phyloP scores from a whole-genome alignment of 2,329 filamentous ascomycete genomes.

The Hymenoscyphus albidus region DNA sequence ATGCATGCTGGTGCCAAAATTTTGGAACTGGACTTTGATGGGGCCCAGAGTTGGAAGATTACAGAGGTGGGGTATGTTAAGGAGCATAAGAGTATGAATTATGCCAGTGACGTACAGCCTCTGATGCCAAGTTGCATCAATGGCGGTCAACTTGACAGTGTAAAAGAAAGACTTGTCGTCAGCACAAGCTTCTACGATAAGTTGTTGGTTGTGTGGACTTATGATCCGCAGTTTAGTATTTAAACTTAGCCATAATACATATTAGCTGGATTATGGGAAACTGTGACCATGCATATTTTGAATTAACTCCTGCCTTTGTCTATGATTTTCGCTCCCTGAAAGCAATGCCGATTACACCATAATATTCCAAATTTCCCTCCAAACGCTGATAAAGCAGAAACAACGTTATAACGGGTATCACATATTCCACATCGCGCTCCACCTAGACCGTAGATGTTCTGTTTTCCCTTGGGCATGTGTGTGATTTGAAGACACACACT shows the following conservation, averaged over 20 bases:
- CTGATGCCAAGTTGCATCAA: constrained; percentile 45
- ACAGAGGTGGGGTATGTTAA: constrained; percentile 68
- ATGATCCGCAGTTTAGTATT: constrained; percentile 13
- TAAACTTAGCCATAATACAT: background rate
- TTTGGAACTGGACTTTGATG: constrained; percentile 40
- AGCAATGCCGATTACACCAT: background rate
- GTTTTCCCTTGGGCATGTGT: background rate
- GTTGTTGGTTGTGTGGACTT: constrained; percentile 63
- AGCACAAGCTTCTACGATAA: constrained; percentile 78
- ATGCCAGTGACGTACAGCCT: constrained; percentile 3
- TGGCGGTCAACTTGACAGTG: background rate
- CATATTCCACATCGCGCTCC: constrained; percentile 7
- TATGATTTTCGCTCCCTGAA: background rate
- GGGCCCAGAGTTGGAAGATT: constrained; percentile 52
- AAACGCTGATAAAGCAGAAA: background rate
- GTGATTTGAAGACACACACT: background rate
- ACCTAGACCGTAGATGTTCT: background rate
- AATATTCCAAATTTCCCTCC: background rate
- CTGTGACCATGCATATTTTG: background rate
- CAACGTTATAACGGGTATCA: constrained; percentile 12
- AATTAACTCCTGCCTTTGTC: background rate
- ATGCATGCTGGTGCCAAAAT: constrained; percentile 86
- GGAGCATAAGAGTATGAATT: constrained; percentile 80
- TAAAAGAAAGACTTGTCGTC: constrained; percentile 45
- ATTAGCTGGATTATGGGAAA: background rate